A percentile compares a stretch with the other conserved stretches of the same genome.
Conservation (phyloP, 306 rosid genomes). For the Hippophae tibetana region DNA sequence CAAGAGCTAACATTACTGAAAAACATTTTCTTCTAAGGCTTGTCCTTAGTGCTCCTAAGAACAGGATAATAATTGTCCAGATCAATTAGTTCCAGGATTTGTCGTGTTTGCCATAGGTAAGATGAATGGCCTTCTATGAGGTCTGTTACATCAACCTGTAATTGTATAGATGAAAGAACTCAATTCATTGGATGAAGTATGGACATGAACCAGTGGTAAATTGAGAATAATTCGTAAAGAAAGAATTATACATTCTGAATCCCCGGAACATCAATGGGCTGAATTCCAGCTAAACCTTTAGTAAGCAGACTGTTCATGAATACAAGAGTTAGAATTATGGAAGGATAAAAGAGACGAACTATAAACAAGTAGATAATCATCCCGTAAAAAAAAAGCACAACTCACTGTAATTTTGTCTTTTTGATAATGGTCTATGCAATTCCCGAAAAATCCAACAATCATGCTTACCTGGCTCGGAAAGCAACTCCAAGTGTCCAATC, state of each 20-base stretch:
- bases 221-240: background rate
- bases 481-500: constrained; percentile 52
- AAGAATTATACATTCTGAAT: constrained; percentile 36
- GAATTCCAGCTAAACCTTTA: constrained; percentile 48
- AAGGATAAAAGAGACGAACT: no score
- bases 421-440: background rate
- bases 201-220: background rate
- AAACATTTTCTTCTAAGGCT: background rate
- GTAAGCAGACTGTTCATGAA: constrained; percentile 30
- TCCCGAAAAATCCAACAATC: background rate
- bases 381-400: no score
- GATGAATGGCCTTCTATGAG: constrained; percentile 84
- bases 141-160: constrained; percentile 69
- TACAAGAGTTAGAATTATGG: background rate
- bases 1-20: background rate
- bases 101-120: constrained; percentile 68
- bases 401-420: background rate
- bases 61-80: constrained; percentile 65
- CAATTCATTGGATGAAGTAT: background rate
- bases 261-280: constrained; percentile 36
- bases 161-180: constrained; percentile 12
- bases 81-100: constrained; percentile 56
- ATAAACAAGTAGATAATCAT: no score
- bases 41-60: constrained; percentile 26
- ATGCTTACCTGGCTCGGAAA: constrained; percentile 40